These are phyloP conservation scores for Priceomyces medius DNA, from an alignment of 805 yeast genomes.

Conservation along the genomic window DNA sequence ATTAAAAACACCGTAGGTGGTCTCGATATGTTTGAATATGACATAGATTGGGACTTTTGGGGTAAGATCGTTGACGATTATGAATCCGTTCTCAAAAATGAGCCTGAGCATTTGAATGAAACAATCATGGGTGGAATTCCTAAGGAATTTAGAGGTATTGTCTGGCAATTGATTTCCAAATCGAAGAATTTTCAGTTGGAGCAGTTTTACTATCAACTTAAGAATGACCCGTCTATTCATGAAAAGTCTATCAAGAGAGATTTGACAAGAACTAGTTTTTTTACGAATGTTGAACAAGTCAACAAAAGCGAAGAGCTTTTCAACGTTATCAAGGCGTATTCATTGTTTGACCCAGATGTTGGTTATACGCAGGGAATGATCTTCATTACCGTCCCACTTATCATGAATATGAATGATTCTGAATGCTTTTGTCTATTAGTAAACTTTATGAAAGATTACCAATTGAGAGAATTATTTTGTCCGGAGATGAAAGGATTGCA, in stretches of 20 bases:
- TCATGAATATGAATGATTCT: constrained; percentile 75
- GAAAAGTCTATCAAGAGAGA: constrained; percentile 81
- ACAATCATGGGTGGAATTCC: constrained; percentile 82
- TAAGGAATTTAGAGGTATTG: constrained; percentile 75
- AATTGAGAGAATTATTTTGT: constrained; percentile 71
- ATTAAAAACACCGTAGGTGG: constrained; percentile 49
- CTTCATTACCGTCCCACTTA: constrained; percentile 80
- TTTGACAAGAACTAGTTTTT: constrained; percentile 80
- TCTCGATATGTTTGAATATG: constrained; percentile 27
- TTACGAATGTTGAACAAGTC: constrained; percentile 52
- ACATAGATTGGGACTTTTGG: constrained; percentile 87
- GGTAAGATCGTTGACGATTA: constrained; percentile 76
- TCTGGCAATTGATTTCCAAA: constrained; percentile 87
- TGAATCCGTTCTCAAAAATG: constrained; percentile 58
- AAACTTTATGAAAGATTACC: constrained; percentile 80
- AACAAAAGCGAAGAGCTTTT: constrained; percentile 64
- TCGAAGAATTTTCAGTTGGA: constrained; percentile 67
- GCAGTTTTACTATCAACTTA: constrained; percentile 54
- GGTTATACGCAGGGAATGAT: constrained; percentile 99
- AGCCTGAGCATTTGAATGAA: constrained; percentile 56
- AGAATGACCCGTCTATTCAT: constrained; percentile 55
- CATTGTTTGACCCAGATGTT: constrained; percentile 84
- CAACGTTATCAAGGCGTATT: constrained; percentile 78
- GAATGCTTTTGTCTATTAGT: constrained; percentile 84
- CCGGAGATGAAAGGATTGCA: constrained; percentile 96